A percentile compares a stretch with the other conserved stretches of the same genome.
Conservation (phyloP, 2,329 filamentous ascomycete species). For the Akanthomyces muscarius region DNA sequence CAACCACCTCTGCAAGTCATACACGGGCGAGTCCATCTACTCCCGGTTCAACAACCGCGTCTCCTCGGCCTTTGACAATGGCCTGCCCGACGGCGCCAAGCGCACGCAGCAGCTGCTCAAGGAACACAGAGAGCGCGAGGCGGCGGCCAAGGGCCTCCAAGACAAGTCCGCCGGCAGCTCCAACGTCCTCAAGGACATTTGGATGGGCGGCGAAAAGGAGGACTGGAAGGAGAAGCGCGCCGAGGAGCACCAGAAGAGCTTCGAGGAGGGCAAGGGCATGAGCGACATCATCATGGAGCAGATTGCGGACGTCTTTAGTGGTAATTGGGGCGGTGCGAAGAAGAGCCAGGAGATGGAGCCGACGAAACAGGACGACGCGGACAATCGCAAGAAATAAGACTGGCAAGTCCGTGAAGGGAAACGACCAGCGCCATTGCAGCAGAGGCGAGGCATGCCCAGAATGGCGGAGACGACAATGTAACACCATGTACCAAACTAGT, state of each 20-base stretch:
- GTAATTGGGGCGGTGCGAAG: slow-evolving; percentile 32
- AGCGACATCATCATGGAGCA: slow-evolving; percentile 55
- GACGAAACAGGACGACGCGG: slow-evolving; percentile 19
- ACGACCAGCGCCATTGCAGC: not conserved
- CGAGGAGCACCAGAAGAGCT: slow-evolving; percentile 47
- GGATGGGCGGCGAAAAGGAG: slow-evolving; percentile 55
- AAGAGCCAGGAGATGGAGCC: slow-evolving; percentile 25
- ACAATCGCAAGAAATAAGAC: slow-evolving; percentile 22
- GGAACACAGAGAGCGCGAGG: slow-evolving; percentile 41
- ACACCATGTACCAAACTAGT: slow-evolving; percentile 11
- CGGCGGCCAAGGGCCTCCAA: slow-evolving; percentile 25
- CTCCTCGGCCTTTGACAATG: slow-evolving; percentile 43
- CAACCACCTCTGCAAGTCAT: slow-evolving; percentile 54
- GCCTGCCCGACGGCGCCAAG: slow-evolving; percentile 54
- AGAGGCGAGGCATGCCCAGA: not conserved
- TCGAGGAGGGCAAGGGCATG: slow-evolving; percentile 54
- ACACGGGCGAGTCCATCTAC: slow-evolving; percentile 51
- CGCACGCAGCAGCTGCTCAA: slow-evolving; percentile 44
- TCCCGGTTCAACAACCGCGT: slow-evolving; percentile 43
- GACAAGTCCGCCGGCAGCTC: slow-evolving; percentile 30
- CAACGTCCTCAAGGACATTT: slow-evolving; percentile 43
- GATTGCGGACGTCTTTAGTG: slow-evolving; percentile 49
- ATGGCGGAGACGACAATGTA: not conserved
- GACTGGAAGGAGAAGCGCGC: slow-evolving; percentile 52
- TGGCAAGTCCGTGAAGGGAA: not conserved